Evolutionary conservation across 345 rosid species (phyloP), one percentile per base, ranked within the genome.

Genomic region (Salix dunnii): DNA sequence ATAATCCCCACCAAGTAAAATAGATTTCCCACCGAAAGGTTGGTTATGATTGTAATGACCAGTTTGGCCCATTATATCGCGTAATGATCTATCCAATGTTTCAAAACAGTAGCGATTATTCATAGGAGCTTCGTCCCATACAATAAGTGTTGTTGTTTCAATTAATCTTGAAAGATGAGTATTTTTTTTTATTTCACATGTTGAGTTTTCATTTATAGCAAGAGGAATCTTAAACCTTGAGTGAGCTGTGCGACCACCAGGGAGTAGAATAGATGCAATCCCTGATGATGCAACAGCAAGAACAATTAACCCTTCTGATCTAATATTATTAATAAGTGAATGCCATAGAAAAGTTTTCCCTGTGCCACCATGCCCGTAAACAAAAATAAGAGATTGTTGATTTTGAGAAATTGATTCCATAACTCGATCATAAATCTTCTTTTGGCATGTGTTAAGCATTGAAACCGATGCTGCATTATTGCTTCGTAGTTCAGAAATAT

Each of bases 151-250:
- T 25, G 65, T 25, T 3, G 0, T 60, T 0, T 60, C 12, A 4
- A 60, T 18, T 28, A 60, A 60, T 0, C 25, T 11, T 4, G 31
- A n/a, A n/a, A 60, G 23, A 8, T 60, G 27, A 18, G 30, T 60
- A 18, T 25, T 25, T 60, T 23, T n/a, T 60, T 25, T 60, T 60
- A 60, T n/a, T 60, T 60, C 25, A 25, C 65, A 60, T 9, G 27
- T 60, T 17, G 65, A 60, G 27, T 33, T 33, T 6, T 33, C 65
- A 40, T 40, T 10, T 7, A 40, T 10, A 40, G 10, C 11, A 6
- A 61, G 11, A 7, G 51, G 67, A 35, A 73, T 73, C n/a, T n/a
- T 73, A 36, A 72, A 38, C 35, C 68, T 33, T 9, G 53, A 73
- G 6, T 73, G 69, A 8, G 68, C 0, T 1, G 25, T 73, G 25